Percentiles rank a stretch among this genome's conserved stretches.
Conservation (phyloP, 257 asterid genomes). For the Ilex aquifolium region DNA sequence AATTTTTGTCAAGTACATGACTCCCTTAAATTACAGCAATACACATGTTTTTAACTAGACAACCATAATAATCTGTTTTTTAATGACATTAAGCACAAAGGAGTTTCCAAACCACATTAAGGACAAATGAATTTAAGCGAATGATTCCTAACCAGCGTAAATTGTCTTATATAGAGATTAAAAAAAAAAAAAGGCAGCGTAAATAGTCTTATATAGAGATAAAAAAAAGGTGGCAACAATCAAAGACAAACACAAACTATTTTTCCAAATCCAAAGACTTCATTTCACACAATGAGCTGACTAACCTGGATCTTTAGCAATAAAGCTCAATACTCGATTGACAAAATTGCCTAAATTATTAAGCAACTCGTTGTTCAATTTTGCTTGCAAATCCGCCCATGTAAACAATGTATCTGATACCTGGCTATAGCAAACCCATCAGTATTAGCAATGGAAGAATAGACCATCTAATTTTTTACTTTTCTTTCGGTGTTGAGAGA, state of each 20-base stretch:
- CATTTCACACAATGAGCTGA: conserved; percentile 7
- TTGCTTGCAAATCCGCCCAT: conserved; percentile 95
- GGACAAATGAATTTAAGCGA: too few relatives aligned
- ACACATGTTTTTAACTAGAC: too few relatives aligned
- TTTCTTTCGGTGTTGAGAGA: background rate
- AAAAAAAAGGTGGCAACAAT: background rate
- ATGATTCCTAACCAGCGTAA: background rate
- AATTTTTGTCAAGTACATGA: too few relatives aligned
- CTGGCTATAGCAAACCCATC: conserved; percentile 27
- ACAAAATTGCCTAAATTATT: conserved; percentile 86
- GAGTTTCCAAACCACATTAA: too few relatives aligned
- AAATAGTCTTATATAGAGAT: background rate
- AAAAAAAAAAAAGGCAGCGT: conserved; percentile 1
- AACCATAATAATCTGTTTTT: too few relatives aligned
- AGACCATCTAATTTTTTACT: background rate
- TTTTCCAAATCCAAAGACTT: conserved; percentile 1
- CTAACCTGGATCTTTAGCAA: conserved; percentile 82
- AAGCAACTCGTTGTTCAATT: conserved; percentile 74
- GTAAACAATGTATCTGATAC: conserved; percentile 92
- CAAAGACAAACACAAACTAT: conserved; percentile 1
- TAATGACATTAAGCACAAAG: too few relatives aligned
- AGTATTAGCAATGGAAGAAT: conserved; percentile 7
- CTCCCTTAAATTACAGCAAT: too few relatives aligned
- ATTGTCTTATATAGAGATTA: background rate
- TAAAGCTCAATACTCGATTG: conserved; percentile 92